Percentiles rank a stretch among this genome's conserved stretches.
Evolutionary conservation across 768 basidiomycete species (phyloP).

Genomic region (Mycena latifolia): DNA sequence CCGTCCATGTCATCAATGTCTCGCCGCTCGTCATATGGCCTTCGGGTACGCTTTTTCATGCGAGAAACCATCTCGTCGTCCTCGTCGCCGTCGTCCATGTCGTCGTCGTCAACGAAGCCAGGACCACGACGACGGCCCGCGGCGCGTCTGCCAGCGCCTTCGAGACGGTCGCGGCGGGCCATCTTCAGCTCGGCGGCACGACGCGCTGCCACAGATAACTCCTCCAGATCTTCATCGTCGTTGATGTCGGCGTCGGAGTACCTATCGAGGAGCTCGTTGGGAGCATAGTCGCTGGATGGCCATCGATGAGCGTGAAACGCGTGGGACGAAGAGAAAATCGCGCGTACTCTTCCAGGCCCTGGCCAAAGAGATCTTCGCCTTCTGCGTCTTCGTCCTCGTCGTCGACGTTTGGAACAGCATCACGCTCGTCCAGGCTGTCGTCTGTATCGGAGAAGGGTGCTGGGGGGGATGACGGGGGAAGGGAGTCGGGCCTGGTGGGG

Average conservation of each 20-base stretch:
- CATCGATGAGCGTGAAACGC: constrained; percentile 27
- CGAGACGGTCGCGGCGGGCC: constrained; percentile 87
- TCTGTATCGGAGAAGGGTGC: constrained; percentile 90
- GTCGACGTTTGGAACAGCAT: constrained; percentile 73
- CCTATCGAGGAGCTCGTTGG: constrained; percentile 83
- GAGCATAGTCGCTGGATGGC: constrained; percentile 81
- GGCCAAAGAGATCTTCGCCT: constrained; percentile 93
- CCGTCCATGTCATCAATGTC: constrained; percentile 94
- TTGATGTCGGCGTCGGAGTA: constrained; percentile 92
- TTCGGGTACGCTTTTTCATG: constrained; percentile 85
- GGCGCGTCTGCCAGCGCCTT: constrained; percentile 78
- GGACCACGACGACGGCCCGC: constrained; percentile 86
- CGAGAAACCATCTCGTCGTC: constrained; percentile 72
- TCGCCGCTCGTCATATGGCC: constrained; percentile 94
- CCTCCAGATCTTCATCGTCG: constrained; percentile 80
- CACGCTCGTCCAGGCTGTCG: constrained; percentile 79
- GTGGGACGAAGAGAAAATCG: constrained; percentile 18
- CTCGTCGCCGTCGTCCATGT: constrained; percentile 62
- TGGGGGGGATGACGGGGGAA: constrained; percentile 90
- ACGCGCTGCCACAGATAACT: constrained; percentile 76
- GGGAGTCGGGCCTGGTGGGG: constrained; percentile 72
- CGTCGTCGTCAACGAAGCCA: constrained; percentile 86
- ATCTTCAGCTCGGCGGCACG: constrained; percentile 89
- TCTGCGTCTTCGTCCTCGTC: constrained; percentile 80
- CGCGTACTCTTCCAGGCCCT: constrained; percentile 78